Evolutionary conservation across 2,329 filamentous ascomycete genomes (phyloP).

Genomic region (Coleophoma cylindrospora): DNA sequence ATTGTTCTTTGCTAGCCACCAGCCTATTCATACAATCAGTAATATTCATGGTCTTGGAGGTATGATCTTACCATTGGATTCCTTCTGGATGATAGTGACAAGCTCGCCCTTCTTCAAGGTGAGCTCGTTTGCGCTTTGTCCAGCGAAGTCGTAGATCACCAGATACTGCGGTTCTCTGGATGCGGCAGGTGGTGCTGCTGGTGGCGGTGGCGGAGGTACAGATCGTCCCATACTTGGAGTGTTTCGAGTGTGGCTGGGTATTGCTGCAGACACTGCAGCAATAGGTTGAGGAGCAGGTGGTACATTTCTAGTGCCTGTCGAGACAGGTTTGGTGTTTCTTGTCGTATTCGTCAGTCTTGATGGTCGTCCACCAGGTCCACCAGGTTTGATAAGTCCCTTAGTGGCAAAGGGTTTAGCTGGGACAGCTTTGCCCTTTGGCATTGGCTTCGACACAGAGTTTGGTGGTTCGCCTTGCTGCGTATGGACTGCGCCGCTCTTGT

Average conservation of each 20-base stretch:
- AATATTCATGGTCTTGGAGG: not conserved
- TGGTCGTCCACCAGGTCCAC: slow-evolving; percentile 76
- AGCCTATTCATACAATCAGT: slow-evolving; percentile 56
- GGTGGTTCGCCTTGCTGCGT: slow-evolving; percentile 80
- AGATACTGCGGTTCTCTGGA: slow-evolving; percentile 75
- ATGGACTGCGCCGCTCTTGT: slow-evolving; percentile 91
- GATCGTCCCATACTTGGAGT: slow-evolving; percentile 49
- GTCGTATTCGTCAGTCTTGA: slow-evolving; percentile 59
- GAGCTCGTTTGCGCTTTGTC: slow-evolving; percentile 80
- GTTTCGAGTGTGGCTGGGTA: slow-evolving; percentile 50
- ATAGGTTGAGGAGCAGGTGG: slow-evolving; percentile 26
- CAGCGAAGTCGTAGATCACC: slow-evolving; percentile 87
- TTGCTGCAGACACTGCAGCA: slow-evolving; percentile 24
- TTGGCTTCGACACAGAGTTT: slow-evolving; percentile 76
- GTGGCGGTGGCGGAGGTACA: slow-evolving; percentile 49
- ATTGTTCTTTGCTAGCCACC: slow-evolving; percentile 85
- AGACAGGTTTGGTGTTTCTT: slow-evolving; percentile 26
- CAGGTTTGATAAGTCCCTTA: slow-evolving; percentile 86
- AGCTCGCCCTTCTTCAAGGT: slow-evolving; percentile 75
- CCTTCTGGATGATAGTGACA: slow-evolving; percentile 88
- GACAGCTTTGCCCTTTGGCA: slow-evolving; percentile 81
- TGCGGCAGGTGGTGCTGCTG: slow-evolving; percentile 61
- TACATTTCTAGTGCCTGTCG: slow-evolving; percentile 13
- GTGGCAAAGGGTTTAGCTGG: slow-evolving; percentile 87
- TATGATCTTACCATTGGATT: slow-evolving; percentile 74